Base-by-base conservation (phyloP, 1,139 yeast species). In the Schwanniomyces etchellsii region DNA sequence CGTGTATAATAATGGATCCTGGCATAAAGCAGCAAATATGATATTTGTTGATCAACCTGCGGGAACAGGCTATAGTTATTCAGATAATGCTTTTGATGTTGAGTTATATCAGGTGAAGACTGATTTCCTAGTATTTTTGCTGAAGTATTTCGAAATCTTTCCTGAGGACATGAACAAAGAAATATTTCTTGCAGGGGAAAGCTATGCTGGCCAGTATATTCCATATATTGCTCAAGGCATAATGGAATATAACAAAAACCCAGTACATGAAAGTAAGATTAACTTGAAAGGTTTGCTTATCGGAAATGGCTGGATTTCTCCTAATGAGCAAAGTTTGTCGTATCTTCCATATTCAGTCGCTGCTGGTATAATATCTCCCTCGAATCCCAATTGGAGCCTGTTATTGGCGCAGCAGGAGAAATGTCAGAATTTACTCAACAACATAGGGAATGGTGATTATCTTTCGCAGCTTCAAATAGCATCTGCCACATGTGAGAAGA, bases 261-360 rank as follows among this genome's bases (percentile, higher is more conserved):
- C 52, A 4, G 35, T 39, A 2, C 38, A 34, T 2, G 44, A 42
- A 2, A 43, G 51, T 13, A 37, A 40, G 10, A 59, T 73, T 39
- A 64, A 79, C 35, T 51, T 89, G 34, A 65, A 72, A 38, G 91
- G 89, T 0, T 50, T 85, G n/a, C 44, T 88, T 41, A 81, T 91
- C 35, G 97, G 97, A 7, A 91, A 91, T 57, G 97, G 96, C 1
- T 91, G 96, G 95, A 76, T 91, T n/a, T 89, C 88, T 24, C 96
- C 97, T 2, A 74, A 77, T 39, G 71, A 74, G 31, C 98, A 91
- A 56, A 80, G 93, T 34, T 64, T 86, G 36, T 76, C 95, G 11
- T 88, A 83, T 47, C 56, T 85, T 23, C 95, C 95, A 1, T 89
- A 70, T 53, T 69, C 84, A 2, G 44, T 77, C 26, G 69, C 77